phyloP scores from a whole-genome alignment of 305 asterid species.

The Fraxinus baroniana region DNA sequence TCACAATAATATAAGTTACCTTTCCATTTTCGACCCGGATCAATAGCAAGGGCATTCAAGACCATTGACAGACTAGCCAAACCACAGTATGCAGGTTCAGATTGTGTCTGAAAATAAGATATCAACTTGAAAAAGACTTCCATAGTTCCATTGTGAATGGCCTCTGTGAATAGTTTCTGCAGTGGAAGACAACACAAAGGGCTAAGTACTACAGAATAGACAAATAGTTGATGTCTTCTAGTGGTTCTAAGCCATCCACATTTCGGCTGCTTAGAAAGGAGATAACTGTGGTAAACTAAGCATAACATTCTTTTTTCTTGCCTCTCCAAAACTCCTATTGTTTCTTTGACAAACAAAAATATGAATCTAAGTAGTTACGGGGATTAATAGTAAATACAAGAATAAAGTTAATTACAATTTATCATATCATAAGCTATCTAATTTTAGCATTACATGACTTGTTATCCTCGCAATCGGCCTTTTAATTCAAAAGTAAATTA shows the following conservation, averaged over 20 bases:
- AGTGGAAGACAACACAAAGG: slow-evolving; percentile 21
- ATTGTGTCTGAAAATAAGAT: slow-evolving; percentile 94
- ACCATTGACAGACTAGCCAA: slow-evolving; percentile 97
- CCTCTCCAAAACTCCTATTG: background rate
- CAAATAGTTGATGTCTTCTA: background rate
- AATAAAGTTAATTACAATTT: background rate
- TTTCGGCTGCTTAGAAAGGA: slow-evolving; percentile 2
- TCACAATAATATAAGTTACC: slow-evolving; percentile 41
- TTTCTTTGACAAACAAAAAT: background rate
- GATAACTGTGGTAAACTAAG: background rate
- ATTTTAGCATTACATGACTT: background rate
- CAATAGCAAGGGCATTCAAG: slow-evolving; percentile 92
- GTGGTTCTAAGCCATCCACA: background rate
- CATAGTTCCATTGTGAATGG: slow-evolving; percentile 82
- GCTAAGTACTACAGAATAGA: slow-evolving; percentile 18
- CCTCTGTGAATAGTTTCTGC: slow-evolving; percentile 89
- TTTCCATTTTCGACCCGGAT: slow-evolving; percentile 97
- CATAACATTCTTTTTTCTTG: background rate
- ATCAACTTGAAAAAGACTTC: slow-evolving; percentile 90
- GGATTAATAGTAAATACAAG: background rate
- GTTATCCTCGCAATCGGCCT: background rate
- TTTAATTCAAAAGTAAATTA: background rate
- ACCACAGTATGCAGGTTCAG: slow-evolving; percentile 98
- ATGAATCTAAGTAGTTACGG: background rate
- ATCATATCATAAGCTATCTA: background rate